Evolutionary conservation across 139 green algal genomes (phyloP).

Genomic region (Coccomyxa sp.): DNA sequence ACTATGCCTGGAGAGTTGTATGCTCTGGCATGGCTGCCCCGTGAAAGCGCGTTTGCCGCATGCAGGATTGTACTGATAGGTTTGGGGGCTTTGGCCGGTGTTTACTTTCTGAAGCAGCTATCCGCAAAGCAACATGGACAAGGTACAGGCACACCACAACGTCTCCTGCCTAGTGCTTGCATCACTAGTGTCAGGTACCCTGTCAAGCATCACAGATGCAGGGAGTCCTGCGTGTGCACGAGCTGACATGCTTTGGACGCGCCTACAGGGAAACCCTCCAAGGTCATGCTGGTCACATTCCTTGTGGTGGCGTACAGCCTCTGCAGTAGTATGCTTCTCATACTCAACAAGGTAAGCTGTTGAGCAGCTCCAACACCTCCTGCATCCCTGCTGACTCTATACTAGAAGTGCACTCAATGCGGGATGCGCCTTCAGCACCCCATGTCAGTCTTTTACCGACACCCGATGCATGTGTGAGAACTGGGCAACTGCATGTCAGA

Average conservation of each 20-base stretch:
- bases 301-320: slow-evolving; percentile 33
- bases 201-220: too few relatives aligned
- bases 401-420: too few relatives aligned
- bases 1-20: background rate
- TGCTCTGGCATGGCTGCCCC: background rate
- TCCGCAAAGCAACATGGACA: background rate
- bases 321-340: slow-evolving; percentile 45
- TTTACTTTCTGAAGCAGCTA: background rate
- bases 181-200: too few relatives aligned
- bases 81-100: background rate
- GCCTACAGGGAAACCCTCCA: background rate
- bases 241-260: background rate
- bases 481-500: too few relatives aligned
- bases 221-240: background rate
- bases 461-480: too few relatives aligned
- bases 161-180: too few relatives aligned
- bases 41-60: background rate
- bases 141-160: background rate
- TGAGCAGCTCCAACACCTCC: background rate
- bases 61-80: background rate
- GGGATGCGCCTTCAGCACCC: too few relatives aligned
- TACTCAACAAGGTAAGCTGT: slow-evolving; percentile 54
- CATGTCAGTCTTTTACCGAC: too few relatives aligned
- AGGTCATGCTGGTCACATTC: background rate
- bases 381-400: too few relatives aligned